Evolutionary conservation across 257 asterid genomes (phyloP).

Genomic region (Solanum virginianum): DNA sequence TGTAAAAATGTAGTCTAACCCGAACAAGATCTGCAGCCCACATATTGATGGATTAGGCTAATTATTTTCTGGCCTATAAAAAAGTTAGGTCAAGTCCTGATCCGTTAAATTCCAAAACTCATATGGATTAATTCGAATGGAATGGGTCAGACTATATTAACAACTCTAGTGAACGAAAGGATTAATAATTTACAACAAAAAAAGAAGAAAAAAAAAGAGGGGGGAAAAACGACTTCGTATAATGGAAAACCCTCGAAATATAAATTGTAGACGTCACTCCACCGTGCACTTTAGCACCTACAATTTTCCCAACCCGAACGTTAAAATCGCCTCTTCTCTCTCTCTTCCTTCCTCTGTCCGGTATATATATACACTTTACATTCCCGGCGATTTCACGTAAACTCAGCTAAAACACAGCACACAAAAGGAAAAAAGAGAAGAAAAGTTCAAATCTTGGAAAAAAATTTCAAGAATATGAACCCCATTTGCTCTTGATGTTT

Average conservation of each 20-base stretch:
- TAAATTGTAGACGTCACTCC: neutral
- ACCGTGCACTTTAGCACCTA: neutral
- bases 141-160: fast-evolving
- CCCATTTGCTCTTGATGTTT: neutral
- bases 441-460: neutral
- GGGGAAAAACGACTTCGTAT: neutral
- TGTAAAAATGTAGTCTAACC: too few species aligned
- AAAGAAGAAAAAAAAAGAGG: neutral
- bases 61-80: too few species aligned
- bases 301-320: conserved; percentile 7
- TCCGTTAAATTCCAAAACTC: too few species aligned
- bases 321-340: conserved; percentile 11
- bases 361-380: conserved; percentile 4
- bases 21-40: too few species aligned
- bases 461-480: neutral
- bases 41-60: too few species aligned
- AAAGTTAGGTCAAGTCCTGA: too few species aligned
- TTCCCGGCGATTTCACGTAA: conserved; percentile 20
- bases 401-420: neutral
- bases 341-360: neutral
- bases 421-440: neutral
- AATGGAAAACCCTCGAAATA: neutral
- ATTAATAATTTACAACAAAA: too few species aligned
- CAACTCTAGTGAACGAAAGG: too few species aligned
- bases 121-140: too few species aligned